Evolutionary conservation across 306 rosid species (phyloP).

Genomic region (Arachis hypogaea): DNA sequence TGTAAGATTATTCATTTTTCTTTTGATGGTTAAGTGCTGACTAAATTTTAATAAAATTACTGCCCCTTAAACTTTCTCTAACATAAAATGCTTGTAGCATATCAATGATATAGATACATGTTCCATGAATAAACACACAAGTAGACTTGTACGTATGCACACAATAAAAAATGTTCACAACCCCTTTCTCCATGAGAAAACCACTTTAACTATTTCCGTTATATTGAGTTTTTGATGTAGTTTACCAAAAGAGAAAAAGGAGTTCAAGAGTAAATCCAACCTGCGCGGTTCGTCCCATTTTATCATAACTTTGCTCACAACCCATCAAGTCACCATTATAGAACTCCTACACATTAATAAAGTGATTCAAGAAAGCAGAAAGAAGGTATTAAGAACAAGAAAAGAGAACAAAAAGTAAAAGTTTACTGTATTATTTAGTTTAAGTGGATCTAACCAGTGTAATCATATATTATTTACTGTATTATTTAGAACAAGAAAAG

Average conservation of each 20-base stretch:
- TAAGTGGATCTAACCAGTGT: background rate
- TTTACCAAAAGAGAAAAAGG: background rate
- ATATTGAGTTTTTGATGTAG: background rate
- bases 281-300: conserved; percentile 94
- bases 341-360: conserved; percentile 60
- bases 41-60: too few species aligned
- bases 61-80: too few species aligned
- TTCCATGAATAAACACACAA: background rate
- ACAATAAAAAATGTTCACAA: too few species aligned
- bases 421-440: conserved; percentile 6
- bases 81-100: background rate
- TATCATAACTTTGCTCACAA: conserved; percentile 80
- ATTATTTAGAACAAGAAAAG: too few species aligned
- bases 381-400: background rate
- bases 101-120: background rate
- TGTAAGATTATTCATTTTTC: too few species aligned
- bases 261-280: conserved; percentile 50
- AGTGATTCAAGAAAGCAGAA: conserved; percentile 28
- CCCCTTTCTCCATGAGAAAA: background rate
- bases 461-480: too few species aligned
- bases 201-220: background rate
- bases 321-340: conserved; percentile 78
- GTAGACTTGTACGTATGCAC: too few species aligned
- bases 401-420: conserved; percentile 13
- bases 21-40: too few species aligned